Percentiles rank a stretch among this genome's conserved stretches.
phyloP scores from a whole-genome alignment of 345 rosid species.

The Citrus reticulata region DNA sequence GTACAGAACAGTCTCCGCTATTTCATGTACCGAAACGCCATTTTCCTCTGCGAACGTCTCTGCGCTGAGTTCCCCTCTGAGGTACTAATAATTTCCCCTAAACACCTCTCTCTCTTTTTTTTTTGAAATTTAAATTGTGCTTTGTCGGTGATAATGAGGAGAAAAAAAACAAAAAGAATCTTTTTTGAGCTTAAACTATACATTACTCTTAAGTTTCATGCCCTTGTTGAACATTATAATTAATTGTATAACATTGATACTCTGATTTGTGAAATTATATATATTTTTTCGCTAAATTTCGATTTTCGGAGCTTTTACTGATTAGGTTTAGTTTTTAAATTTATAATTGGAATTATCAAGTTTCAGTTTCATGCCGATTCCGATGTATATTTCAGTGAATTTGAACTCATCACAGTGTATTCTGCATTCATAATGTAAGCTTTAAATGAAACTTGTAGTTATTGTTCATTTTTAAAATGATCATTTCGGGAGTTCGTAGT shows the following conservation, averaged over 20 bases:
- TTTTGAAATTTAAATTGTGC: background rate
- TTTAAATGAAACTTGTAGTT: background rate
- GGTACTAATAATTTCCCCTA: constrained; percentile 33
- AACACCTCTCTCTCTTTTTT: background rate
- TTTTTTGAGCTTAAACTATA: background rate
- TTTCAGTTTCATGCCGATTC: background rate
- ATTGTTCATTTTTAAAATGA: background rate
- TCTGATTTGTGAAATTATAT: background rate
- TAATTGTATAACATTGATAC: background rate
- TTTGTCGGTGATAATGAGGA: constrained; percentile 4
- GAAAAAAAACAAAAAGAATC: background rate
- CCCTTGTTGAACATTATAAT: background rate
- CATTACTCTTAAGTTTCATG: background rate
- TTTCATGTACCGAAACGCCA: constrained; percentile 79
- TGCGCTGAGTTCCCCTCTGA: constrained; percentile 98
- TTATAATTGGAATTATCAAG: background rate
- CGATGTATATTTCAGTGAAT: background rate
- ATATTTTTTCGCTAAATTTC: background rate
- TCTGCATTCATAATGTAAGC: background rate
- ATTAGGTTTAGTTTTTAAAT: background rate
- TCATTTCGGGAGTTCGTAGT: background rate
- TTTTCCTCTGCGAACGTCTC: constrained; percentile 96
- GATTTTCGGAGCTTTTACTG: background rate
- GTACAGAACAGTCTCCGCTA: constrained; percentile 85
- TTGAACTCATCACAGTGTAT: background rate